Conservation (phyloP, 768 basidiomycete genomes). For the Gelatoporia subvermispora region DNA sequence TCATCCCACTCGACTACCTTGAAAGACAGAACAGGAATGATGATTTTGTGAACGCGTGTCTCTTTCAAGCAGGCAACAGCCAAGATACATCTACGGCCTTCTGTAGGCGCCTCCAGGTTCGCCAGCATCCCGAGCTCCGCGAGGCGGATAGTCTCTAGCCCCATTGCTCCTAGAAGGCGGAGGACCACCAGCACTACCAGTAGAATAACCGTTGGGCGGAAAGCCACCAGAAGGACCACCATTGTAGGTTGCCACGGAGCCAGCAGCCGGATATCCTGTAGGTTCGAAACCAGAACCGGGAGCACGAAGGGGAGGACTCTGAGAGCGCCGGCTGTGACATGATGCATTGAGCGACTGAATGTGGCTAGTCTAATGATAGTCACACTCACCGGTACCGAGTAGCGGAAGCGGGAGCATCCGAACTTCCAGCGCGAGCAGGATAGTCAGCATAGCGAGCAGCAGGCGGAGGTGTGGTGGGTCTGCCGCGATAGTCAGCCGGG, state of each 20-base stretch:
- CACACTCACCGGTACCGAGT: slow-evolving; percentile 34
- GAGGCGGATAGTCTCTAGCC: slow-evolving; percentile 36
- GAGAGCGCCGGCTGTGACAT: slow-evolving; percentile 58
- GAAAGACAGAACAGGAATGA: too few relatives aligned
- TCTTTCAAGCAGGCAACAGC: too few relatives aligned
- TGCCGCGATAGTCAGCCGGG: slow-evolving; percentile 45
- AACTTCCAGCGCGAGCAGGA: slow-evolving; percentile 40
- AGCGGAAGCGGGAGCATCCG: slow-evolving; percentile 19
- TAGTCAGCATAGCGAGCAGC: slow-evolving; percentile 30
- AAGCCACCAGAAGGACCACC: slow-evolving; percentile 28
- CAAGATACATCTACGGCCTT: slow-evolving; percentile 10
- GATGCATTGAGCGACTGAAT: slow-evolving; percentile 1
- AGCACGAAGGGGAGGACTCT: slow-evolving; percentile 58
- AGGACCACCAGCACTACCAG: slow-evolving; percentile 23
- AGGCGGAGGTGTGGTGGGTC: slow-evolving; percentile 43
- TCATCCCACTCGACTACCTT: too few relatives aligned
- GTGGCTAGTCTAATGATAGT: background rate
- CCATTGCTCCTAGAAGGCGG: slow-evolving; percentile 25
- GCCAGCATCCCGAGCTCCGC: slow-evolving; percentile 26
- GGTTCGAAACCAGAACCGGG: slow-evolving; percentile 43
- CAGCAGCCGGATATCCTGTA: slow-evolving; percentile 34
- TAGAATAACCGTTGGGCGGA: slow-evolving; percentile 46
- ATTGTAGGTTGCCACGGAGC: slow-evolving; percentile 20
- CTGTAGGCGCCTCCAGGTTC: slow-evolving; percentile 28
- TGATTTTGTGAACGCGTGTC: too few relatives aligned